Conservation (phyloP, 2,329 filamentous ascomycete species). For the Verruconis gallopava region DNA sequence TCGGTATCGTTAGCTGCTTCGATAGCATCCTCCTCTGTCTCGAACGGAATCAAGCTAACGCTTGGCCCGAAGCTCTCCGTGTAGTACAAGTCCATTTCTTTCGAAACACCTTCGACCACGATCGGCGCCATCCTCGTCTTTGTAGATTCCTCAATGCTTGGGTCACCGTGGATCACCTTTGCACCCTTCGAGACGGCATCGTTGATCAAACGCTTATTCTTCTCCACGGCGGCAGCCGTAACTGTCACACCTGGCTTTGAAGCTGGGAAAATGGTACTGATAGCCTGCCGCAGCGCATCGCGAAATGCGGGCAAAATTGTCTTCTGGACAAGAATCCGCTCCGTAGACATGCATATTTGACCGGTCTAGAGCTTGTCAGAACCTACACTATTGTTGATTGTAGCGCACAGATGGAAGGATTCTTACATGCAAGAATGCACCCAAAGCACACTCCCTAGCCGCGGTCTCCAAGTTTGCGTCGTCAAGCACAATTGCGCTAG, state of each 20-base stretch:
- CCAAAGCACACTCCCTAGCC: constrained; percentile 19
- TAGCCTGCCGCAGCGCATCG: constrained; percentile 19
- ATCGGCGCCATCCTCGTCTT: constrained; percentile 15
- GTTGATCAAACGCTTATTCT: constrained; percentile 14
- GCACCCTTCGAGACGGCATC: constrained; percentile 9
- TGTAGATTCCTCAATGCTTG: neutral
- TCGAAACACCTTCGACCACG: constrained; percentile 22
- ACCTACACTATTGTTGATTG: constrained; percentile 21
- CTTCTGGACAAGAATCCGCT: constrained; percentile 26
- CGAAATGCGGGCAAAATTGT: constrained; percentile 23
- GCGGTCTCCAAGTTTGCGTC: constrained; percentile 31
- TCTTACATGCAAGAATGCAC: constrained; percentile 19
- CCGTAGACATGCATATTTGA: constrained; percentile 26
- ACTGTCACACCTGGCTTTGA: constrained; percentile 4
- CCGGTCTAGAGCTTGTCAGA: constrained; percentile 15
- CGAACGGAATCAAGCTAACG: constrained; percentile 21
- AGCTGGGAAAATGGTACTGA: constrained; percentile 12
- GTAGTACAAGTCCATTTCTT: constrained; percentile 21
- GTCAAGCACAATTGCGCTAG: constrained; percentile 31
- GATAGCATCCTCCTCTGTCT: constrained; percentile 27
- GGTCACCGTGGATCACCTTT: constrained; percentile 10
- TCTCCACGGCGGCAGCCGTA: constrained; percentile 12
- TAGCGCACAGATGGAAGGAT: constrained; percentile 14
- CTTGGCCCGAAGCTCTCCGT: constrained; percentile 28
- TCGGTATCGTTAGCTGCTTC: constrained; percentile 25